A percentile compares a stretch with the other conserved stretches of the same genome.
These are phyloP conservation scores for Puccinia novopanici DNA, from an alignment of 1,284 basidiomycete species.

Conservation along the genomic window DNA sequence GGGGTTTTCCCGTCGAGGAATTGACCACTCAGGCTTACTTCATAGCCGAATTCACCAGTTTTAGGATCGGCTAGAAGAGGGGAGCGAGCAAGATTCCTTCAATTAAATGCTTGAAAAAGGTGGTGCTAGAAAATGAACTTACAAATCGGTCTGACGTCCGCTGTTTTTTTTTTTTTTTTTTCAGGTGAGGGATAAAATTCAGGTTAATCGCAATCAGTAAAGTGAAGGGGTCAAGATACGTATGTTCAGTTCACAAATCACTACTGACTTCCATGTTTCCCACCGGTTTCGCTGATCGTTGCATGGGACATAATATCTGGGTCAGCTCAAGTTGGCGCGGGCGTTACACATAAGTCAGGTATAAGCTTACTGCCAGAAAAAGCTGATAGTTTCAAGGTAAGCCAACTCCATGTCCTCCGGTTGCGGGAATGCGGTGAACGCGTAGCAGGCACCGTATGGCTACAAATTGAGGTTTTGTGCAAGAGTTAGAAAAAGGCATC, in stretches of 20 bases:
- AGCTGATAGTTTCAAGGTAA: neutral
- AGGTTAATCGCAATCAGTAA: neutral
- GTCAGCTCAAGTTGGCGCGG: neutral
- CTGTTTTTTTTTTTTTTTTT: neutral
- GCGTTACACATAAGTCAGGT: neutral
- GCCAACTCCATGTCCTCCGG: constrained; percentile 1
- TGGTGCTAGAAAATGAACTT: neutral
- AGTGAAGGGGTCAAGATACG: neutral
- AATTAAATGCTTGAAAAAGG: no score
- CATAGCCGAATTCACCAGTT: constrained; percentile 28
- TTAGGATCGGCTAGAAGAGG: constrained; percentile 15
- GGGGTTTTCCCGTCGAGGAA: neutral
- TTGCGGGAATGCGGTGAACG: neutral
- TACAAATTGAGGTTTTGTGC: neutral
- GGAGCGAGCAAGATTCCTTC: no score
- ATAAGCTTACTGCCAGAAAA: constrained; percentile 30
- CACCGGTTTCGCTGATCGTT: neutral
- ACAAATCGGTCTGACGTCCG: neutral
- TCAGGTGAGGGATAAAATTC: neutral
- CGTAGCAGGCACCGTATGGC: constrained; percentile 18
- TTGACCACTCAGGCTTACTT: neutral
- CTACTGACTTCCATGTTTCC: neutral
- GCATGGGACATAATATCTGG: neutral
- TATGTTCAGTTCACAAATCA: neutral
- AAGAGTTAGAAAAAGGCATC: neutral